Evolutionary conservation across 257 asterid species (phyloP).

Genomic region (Salvia hispanica): DNA sequence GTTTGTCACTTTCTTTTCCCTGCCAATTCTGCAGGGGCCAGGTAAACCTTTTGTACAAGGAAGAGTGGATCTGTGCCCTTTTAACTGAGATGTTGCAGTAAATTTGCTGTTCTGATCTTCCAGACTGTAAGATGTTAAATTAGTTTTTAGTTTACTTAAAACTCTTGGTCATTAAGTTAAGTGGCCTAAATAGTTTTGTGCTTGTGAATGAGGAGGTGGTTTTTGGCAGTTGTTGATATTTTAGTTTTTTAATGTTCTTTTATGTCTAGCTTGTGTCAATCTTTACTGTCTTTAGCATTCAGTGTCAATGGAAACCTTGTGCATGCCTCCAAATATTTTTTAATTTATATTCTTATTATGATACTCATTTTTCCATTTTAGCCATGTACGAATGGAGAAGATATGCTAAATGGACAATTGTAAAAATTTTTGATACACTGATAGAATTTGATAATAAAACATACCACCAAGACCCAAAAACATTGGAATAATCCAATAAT

Average conservation of each 20-base stretch:
- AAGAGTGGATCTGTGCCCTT: not conserved
- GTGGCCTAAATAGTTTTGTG: not conserved
- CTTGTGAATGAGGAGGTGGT: not conserved
- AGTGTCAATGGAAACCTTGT: too few relatives aligned
- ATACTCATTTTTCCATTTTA: too few relatives aligned
- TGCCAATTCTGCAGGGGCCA: slow-evolving; percentile 32
- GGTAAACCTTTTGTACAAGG: slow-evolving; percentile 16
- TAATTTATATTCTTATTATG: too few relatives aligned
- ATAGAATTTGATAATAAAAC: too few relatives aligned
- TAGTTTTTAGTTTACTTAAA: not conserved
- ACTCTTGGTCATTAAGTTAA: not conserved
- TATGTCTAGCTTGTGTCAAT: too few relatives aligned
- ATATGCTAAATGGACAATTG: too few relatives aligned
- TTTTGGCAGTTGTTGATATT: not conserved
- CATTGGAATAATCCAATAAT: not conserved
- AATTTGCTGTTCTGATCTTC: not conserved
- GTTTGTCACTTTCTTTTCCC: not conserved
- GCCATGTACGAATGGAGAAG: too few relatives aligned
- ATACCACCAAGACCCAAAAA: too few relatives aligned
- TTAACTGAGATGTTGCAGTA: not conserved
- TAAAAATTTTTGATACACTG: too few relatives aligned
- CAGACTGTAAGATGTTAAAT: not conserved
- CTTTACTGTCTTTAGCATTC: too few relatives aligned
- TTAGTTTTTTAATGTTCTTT: too few relatives aligned
- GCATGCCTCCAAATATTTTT: too few relatives aligned